Base-by-base conservation (phyloP, 192 early-diverging fungal species). In the Jimgerdemannia flammicorona region DNA sequence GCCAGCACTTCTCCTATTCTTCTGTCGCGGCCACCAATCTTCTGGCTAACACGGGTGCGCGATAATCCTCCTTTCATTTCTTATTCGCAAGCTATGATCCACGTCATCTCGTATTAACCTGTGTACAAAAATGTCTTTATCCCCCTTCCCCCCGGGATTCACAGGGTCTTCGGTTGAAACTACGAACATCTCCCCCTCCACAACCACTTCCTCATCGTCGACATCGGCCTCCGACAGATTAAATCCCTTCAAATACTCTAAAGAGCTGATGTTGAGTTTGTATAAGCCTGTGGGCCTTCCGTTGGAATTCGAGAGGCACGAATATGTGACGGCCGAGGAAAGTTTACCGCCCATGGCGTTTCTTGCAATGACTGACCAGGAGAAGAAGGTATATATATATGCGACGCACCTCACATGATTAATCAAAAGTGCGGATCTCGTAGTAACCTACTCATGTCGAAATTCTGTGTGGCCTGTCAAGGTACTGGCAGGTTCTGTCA, bases 191-290 rank as follows among this genome's bases (percentile, higher is more conserved):
- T 67, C 41, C 70, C 65, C n/a, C 67, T 76, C 59, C 63, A 71
- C 43, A 70, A 42, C 72, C 54, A 74, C 40, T 43, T 43, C 64
- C 54, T 59, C 49, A 69, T 66, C 49, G 4, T 71, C 71, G 41
- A 72, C 29, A 49, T 70, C 68, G 9, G 39, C 83, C 44, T 43
- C 78, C 9, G 85, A 78, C 4, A 79, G 79, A 4, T 49, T 86
- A 20, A 86, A 86, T 43, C 81, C 88, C 14, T 90, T 87, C 75
- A 89, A 87, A 83, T 94, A 92, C 80, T 89, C 91, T 14, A 91
- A 90, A 69, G 93, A 93, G 54, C 83, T 86, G 54, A 93, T 94
- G 91, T 81, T 94, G 10, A 87, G 86, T 18, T 79, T 94, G 54
- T 94, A 89, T 80, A 89, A 83, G 43, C 86, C 90, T 3, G 44